Base-by-base conservation (phyloP, 495 filamentous ascomycete species). In the Haplographium delicatum region DNA sequence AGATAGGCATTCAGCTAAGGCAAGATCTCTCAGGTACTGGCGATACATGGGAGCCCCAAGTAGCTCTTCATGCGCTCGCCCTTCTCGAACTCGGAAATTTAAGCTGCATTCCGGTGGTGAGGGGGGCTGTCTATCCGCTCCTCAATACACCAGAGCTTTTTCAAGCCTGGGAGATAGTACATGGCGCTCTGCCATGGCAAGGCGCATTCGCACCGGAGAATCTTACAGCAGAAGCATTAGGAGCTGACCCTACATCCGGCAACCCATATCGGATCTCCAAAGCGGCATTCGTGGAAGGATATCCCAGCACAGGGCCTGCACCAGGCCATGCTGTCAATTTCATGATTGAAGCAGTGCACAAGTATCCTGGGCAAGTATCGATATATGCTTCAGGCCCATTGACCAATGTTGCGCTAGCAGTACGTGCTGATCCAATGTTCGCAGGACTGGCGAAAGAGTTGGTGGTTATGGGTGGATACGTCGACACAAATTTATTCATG, bases 1-100 rank as follows among this genome's bases (percentile, higher is more conserved):
- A 31, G 28, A 7, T 31, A 7, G 7, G 28, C 28, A 31, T 49
- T 20, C 5, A 10, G 20, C 3, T 13, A n/a, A 35, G 6, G 7
- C 33, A 35, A 27, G 3, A 15, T 16, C 20, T 24, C 5, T 3
- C 22, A 49, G 46, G 33, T 25, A 49, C 46, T 4, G 16, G 33
- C 24, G 40, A 49, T 24, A 39, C 46, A 27, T 49, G 46, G 46
- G 33, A 49, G 31, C 38, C 38, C n/a, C 48, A 51, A 44, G 28
- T 37, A 33, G 48, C 48, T 2, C 35, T 31, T 15, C 48, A 51
- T 25, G 48, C 48, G 2, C 26, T 51, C n/a, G 48, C 48, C 11
- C 42, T 39, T 28, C 48, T 51, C 3, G 48, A 44, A 42, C 18
- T 51, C 18, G 48, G 48, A 4, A 51, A 51, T 24, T 35, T 51